Conservation (phyloP, 805 yeast genomes). For the Ogataea siamensis region DNA sequence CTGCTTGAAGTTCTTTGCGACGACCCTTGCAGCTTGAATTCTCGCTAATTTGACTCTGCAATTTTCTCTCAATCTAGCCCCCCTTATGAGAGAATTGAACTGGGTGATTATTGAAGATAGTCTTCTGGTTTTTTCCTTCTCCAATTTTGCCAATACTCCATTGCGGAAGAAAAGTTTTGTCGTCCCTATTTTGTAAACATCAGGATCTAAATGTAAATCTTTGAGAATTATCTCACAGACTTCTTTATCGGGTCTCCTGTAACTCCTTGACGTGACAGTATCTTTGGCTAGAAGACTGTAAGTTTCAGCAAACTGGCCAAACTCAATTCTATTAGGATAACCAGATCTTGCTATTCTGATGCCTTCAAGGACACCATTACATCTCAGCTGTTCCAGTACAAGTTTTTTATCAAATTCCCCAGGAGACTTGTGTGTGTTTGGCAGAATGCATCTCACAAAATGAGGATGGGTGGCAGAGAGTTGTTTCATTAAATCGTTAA, state of each 20-base stretch:
- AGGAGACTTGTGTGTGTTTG: constrained; percentile 74
- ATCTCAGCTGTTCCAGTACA: constrained; percentile 85
- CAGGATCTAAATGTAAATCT: constrained; percentile 57
- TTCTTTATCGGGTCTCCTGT: constrained; percentile 47
- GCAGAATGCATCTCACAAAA: constrained; percentile 93
- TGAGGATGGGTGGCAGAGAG: constrained; percentile 86
- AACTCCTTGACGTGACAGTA: constrained; percentile 34
- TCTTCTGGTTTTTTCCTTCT: constrained; percentile 67
- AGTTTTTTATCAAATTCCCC: constrained; percentile 68
- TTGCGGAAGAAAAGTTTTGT: constrained; percentile 74
- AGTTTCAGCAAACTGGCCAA: constrained; percentile 72
- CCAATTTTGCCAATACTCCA: constrained; percentile 76
- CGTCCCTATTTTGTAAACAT: constrained; percentile 63
- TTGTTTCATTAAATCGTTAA: constrained; percentile 66
- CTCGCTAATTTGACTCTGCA: constrained; percentile 51
- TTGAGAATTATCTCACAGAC: constrained; percentile 68
- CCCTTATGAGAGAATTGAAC: constrained; percentile 67
- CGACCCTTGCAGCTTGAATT: constrained; percentile 65
- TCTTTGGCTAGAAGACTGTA: constrained; percentile 67
- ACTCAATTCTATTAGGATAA: constrained; percentile 87
- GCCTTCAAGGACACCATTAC: constrained; percentile 98
- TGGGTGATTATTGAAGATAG: constrained; percentile 52
- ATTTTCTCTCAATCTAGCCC: constrained; percentile 52
- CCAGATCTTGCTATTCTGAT: constrained; percentile 97
- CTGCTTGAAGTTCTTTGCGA: constrained; percentile 58